These are phyloP conservation scores for Rhytidhysteron rufulum DNA, from an alignment of 2,329 filamentous ascomycete genomes.

Conservation along the genomic window DNA sequence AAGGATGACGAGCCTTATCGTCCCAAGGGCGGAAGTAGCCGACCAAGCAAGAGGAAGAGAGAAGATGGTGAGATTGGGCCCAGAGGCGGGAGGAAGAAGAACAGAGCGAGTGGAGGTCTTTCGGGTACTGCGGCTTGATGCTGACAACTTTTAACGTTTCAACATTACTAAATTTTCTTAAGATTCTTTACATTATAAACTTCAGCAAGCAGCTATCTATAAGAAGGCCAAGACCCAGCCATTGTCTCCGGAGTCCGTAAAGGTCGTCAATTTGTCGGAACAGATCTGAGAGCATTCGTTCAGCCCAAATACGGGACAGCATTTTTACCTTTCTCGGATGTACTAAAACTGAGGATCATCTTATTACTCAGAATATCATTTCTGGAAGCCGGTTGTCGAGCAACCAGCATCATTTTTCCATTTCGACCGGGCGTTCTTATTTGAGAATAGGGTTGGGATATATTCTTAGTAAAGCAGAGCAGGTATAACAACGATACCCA, in stretches of 20 bases:
- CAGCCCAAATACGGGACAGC: too few relatives aligned
- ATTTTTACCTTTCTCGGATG: too few relatives aligned
- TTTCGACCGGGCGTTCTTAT: too few relatives aligned
- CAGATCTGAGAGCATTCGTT: background rate
- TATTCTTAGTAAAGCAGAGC: too few relatives aligned
- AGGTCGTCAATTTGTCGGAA: background rate
- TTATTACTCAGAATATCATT: too few relatives aligned
- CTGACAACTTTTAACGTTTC: background rate
- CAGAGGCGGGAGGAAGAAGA: constrained; percentile 32
- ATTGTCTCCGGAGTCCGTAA: background rate
- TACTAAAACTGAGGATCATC: too few relatives aligned
- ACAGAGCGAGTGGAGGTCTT: constrained; percentile 20
- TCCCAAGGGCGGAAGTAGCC: constrained; percentile 46
- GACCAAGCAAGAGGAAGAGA: constrained; percentile 41
- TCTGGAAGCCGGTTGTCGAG: too few relatives aligned
- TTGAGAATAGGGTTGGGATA: too few relatives aligned
- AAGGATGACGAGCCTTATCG: constrained; percentile 43
- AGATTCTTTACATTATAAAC: too few relatives aligned
- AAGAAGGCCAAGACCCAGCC: background rate
- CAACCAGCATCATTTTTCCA: too few relatives aligned
- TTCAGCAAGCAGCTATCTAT: too few relatives aligned
- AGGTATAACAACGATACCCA: too few relatives aligned
- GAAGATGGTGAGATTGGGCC: constrained; percentile 30
- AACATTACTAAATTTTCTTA: background rate
- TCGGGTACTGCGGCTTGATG: background rate